phyloP scores from a whole-genome alignment of 768 basidiomycete genomes.

The Leccinum uliginosum region DNA sequence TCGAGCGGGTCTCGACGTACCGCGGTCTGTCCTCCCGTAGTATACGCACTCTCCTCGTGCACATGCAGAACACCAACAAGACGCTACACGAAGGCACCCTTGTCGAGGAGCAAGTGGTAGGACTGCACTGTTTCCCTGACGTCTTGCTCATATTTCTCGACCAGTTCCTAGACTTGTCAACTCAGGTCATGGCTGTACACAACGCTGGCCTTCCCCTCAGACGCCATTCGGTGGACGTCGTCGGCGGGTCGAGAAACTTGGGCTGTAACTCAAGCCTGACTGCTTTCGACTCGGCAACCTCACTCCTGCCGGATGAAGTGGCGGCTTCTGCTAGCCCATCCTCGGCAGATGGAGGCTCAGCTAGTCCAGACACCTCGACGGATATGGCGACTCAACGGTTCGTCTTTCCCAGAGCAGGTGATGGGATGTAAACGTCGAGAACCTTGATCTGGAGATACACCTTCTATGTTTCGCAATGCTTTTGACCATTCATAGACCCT shows the following conservation, averaged over 20 bases:
- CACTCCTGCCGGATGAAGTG: conserved; percentile 14
- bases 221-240: conserved; percentile 30
- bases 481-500: conserved; percentile 3
- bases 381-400: conserved; percentile 15
- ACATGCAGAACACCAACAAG: conserved; percentile 57
- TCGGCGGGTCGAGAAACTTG: conserved; percentile 11
- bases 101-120: conserved; percentile 54
- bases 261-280: conserved; percentile 8
- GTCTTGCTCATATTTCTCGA: not conserved
- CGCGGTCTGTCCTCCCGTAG: conserved; percentile 59
- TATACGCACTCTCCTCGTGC: conserved; percentile 65
- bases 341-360: conserved; percentile 16
- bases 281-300: conserved; percentile 15
- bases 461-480: not conserved
- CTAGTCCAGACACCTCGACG: conserved; percentile 17
- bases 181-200: conserved; percentile 26
- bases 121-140: not conserved
- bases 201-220: conserved; percentile 22
- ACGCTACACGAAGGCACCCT: conserved; percentile 47
- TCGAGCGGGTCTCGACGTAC: conserved; percentile 50
- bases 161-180: conserved; percentile 29
- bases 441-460: not conserved
- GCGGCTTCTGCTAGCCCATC: conserved; percentile 22
- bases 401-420: conserved; percentile 14
- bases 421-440: conserved; percentile 16